These are phyloP conservation scores for Curvularia lunata DNA, from an alignment of 2,329 filamentous ascomycete genomes.

Conservation along the genomic window DNA sequence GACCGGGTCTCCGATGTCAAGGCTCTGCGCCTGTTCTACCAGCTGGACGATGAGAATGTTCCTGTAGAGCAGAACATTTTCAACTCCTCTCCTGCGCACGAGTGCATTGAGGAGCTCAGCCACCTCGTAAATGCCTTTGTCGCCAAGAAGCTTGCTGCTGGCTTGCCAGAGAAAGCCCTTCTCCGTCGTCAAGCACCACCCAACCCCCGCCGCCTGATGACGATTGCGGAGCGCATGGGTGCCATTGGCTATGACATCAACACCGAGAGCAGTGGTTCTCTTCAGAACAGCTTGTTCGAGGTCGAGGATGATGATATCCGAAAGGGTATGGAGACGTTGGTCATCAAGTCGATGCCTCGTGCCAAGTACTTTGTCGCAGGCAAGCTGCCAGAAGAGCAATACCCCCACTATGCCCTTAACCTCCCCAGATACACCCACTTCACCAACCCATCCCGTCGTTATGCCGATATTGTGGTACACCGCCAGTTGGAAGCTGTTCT, in stretches of 20 bases:
- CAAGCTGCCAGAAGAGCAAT: conserved; percentile 77
- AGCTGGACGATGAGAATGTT: conserved; percentile 97
- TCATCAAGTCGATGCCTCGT: conserved; percentile 94
- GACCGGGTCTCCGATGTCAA: conserved; percentile 80
- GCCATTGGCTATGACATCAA: conserved; percentile 91
- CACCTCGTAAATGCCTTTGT: conserved; percentile 92
- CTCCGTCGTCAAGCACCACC: conserved; percentile 85
- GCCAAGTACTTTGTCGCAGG: conserved; percentile 92
- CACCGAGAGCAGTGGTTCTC: conserved; percentile 81
- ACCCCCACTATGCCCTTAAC: conserved; percentile 91
- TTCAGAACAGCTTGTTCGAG: conserved; percentile 95
- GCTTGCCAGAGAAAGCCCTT: conserved; percentile 88
- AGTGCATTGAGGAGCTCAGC: conserved; percentile 92
- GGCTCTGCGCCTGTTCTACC: conserved; percentile 85
- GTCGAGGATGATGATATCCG: conserved; percentile 86
- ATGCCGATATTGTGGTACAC: conserved; percentile 93
- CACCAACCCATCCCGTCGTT: conserved; percentile 91
- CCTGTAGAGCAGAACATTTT: conserved; percentile 97
- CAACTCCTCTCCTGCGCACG: conserved; percentile 84
- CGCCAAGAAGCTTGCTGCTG: conserved; percentile 79
- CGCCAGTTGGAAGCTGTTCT: conserved; percentile 89
- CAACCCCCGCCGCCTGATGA: conserved; percentile 85
- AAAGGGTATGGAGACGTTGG: conserved; percentile 96
- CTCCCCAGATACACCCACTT: conserved; percentile 96
- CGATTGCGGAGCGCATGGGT: conserved; percentile 91